phyloP scores from a whole-genome alignment of 2,329 filamentous ascomycete species.

The Sclerotinia minor region DNA sequence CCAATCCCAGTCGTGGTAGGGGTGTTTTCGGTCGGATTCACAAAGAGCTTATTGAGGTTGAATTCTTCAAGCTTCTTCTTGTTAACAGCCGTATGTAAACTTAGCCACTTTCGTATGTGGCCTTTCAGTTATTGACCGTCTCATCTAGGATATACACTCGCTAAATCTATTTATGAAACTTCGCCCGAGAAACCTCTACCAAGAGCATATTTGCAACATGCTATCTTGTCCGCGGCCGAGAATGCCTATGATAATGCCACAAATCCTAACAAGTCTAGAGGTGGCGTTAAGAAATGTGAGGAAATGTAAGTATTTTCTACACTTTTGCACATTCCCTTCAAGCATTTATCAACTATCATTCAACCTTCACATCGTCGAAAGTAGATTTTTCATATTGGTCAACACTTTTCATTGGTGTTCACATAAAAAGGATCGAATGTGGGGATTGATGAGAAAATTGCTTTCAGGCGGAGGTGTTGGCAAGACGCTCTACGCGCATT shows the following conservation, averaged over 20 bases:
- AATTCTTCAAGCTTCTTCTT: slow-evolving; percentile 69
- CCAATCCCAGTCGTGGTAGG: slow-evolving; percentile 47
- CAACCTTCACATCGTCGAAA: not conserved
- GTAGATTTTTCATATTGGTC: not conserved
- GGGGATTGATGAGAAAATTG: not conserved
- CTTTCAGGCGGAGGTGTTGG: not conserved
- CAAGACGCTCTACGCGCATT: not conserved
- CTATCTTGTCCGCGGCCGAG: slow-evolving; percentile 64
- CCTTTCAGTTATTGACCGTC: not conserved
- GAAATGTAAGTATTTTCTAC: slow-evolving; percentile 59
- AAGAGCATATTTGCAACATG: slow-evolving; percentile 54
- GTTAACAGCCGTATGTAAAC: slow-evolving; percentile 56
- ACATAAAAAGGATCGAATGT: not conserved
- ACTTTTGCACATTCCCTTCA: not conserved
- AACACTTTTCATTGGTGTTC: not conserved
- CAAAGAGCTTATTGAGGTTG: slow-evolving; percentile 63
- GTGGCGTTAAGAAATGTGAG: slow-evolving; percentile 74
- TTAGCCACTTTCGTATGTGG: slow-evolving; percentile 21
- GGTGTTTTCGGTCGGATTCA: slow-evolving; percentile 57
- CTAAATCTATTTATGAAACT: slow-evolving; percentile 61
- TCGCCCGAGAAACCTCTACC: slow-evolving; percentile 52
- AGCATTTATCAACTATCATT: not conserved
- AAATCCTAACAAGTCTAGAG: slow-evolving; percentile 75
- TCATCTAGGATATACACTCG: slow-evolving; percentile 59
- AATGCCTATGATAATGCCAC: slow-evolving; percentile 77